Conservation (phyloP, 164 flowering plant genomes). For the Aristolochia fimbriata region DNA sequence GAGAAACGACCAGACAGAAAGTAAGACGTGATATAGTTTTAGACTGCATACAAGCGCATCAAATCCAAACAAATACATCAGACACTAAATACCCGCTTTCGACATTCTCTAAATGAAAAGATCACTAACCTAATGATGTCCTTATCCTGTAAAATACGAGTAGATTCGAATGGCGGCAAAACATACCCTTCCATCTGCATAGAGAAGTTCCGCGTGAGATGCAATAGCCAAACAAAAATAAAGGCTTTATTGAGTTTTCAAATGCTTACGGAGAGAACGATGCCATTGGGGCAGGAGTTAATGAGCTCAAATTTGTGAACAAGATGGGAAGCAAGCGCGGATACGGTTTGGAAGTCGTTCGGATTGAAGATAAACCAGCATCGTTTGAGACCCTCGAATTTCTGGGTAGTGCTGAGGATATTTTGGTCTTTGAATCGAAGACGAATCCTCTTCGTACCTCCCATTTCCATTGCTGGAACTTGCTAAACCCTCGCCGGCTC, state of each 20-base stretch:
- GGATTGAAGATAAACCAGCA: conserved; percentile 55
- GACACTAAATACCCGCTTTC: too few species aligned
- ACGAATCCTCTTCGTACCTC: conserved; percentile 28
- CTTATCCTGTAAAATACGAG: conserved; percentile 52
- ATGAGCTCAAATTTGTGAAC: conserved; percentile 34
- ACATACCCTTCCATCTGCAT: conserved; percentile 91
- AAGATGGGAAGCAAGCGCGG: conserved; percentile 39
- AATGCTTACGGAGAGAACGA: conserved; percentile 53
- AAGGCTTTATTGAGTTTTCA: not conserved
- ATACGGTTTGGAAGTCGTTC: conserved; percentile 24
- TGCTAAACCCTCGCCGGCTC: not conserved
- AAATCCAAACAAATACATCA: too few species aligned
- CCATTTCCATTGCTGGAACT: conserved; percentile 8
- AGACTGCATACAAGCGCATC: too few species aligned
- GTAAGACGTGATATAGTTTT: too few species aligned
- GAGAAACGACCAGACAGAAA: too few species aligned
- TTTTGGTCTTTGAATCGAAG: conserved; percentile 30
- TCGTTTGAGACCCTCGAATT: conserved; percentile 38
- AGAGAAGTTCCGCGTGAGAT: conserved; percentile 2
- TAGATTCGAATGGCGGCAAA: conserved; percentile 75
- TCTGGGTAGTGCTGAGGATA: conserved; percentile 40
- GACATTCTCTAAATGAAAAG: too few species aligned
- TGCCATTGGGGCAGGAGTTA: conserved; percentile 51
- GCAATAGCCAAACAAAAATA: not conserved
- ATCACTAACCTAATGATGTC: conserved; percentile 61